Percentiles rank a stretch among this genome's conserved stretches.
These are phyloP conservation scores for Somion occarium DNA, from an alignment of 1,284 basidiomycete genomes.

Conservation along the genomic window DNA sequence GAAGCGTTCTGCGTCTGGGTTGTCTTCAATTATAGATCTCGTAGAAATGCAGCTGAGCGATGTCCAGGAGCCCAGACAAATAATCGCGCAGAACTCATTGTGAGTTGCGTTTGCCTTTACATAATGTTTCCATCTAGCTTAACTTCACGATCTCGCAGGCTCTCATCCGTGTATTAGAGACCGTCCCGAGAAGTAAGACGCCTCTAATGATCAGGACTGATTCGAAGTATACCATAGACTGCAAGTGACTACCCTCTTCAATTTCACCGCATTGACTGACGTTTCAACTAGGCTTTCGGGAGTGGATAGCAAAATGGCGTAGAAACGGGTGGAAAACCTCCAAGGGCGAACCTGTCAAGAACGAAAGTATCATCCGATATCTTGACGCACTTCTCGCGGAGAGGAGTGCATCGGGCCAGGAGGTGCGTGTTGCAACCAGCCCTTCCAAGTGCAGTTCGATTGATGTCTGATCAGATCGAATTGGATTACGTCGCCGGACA, in stretches of 20 bases:
- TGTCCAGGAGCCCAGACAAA: slow-evolving; percentile 85
- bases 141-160: slow-evolving; percentile 46
- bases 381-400: slow-evolving; percentile 47
- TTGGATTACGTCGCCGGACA: slow-evolving; percentile 73
- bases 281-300: slow-evolving; percentile 48
- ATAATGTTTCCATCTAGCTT: too few relatives aligned
- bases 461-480: slow-evolving; percentile 31
- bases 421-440: slow-evolving; percentile 12
- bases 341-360: slow-evolving; percentile 55
- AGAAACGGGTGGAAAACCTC: slow-evolving; percentile 45
- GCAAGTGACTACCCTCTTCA: too few relatives aligned
- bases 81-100: slow-evolving; percentile 79
- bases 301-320: slow-evolving; percentile 66
- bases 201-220: slow-evolving; percentile 71
- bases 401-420: slow-evolving; percentile 45
- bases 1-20: background rate
- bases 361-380: slow-evolving; percentile 60
- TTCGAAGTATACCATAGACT: slow-evolving; percentile 71
- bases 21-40: slow-evolving; percentile 1
- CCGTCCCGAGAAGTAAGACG: slow-evolving; percentile 43
- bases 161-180: slow-evolving; percentile 67
- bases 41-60: slow-evolving; percentile 75
- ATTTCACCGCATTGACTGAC: too few relatives aligned
- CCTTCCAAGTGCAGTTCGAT: background rate
- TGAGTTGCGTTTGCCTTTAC: too few relatives aligned